Evolutionary conservation across 306 rosid genomes (phyloP), one percentile per base, ranked within the genome.

Genomic region (Calophaca sinica): DNA sequence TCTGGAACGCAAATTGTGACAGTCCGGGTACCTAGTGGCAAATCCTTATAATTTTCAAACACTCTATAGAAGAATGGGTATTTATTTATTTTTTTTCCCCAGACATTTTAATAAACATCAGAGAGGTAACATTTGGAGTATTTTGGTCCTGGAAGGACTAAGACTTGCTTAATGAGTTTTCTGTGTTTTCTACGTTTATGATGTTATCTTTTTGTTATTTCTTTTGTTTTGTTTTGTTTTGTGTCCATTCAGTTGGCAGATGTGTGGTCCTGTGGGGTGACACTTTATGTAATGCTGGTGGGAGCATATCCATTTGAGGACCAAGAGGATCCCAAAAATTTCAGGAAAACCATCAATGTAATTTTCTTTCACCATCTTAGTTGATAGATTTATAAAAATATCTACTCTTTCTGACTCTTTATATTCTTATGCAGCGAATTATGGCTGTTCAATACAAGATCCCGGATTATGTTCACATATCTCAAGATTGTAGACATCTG

Each of bases 251-350:
- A 91, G 97, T 65, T 89, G 81, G 97, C 97, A 14, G 97, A 91
- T 86, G 97, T 91, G 53, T 91, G 97, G 97, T 91, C 97, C 11
- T 89, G 97, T 81, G 97, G 97, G 70, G 97, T 87, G 62, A 91
- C 97, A 62, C 92, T 91, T 44, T 91, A 91, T 84, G 97, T 91
- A 55, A 91, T 91, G 97, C 86, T 91, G 82, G 97, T 89, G 72
- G 97, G 97, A 72, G 97, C 94, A 53, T 91, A 91, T 82, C 97
- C 97, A 63, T 91, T 91, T 84, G 97, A 91, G 78, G 97, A 91
- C 83, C 97, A 78, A 81, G 86, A 70, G 64, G 97, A 91, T 81
- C 97, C 97, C 36, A 91, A 76, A 76, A 91, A 91, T 84, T 91
- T 91, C 87, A 84, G 97, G 88, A 91, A 91, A 83, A 91, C 97